Percentiles rank a stretch among this genome's conserved stretches.
Conservation (phyloP, 257 asterid genomes). For the Solanum etuberosum region DNA sequence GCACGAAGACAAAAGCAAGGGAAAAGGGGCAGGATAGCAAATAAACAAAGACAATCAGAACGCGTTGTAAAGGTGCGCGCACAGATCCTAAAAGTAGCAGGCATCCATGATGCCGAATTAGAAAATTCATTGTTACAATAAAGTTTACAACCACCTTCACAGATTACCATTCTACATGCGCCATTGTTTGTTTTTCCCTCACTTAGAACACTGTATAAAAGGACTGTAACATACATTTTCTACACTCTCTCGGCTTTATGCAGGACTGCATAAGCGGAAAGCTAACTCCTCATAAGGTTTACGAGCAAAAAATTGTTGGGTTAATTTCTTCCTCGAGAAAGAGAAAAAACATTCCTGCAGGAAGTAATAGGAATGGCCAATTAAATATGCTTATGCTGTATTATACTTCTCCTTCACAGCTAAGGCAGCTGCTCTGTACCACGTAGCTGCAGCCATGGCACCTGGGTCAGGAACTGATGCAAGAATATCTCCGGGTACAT, state of each 20-base stretch:
- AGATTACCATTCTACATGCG: not conserved
- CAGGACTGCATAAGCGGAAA: conserved; percentile 28
- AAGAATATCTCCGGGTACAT: conserved; percentile 64
- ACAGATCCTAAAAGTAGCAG: not conserved
- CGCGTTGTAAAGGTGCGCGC: not conserved
- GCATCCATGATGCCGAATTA: not conserved
- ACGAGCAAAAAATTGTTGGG: not conserved
- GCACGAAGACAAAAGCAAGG: not conserved
- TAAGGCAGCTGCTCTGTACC: conserved; percentile 78
- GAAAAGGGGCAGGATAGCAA: not conserved
- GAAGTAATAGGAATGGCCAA: not conserved
- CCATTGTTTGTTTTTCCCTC: not conserved
- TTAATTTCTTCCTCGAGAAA: not conserved
- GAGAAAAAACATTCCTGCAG: conserved; percentile 11
- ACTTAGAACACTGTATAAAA: not conserved
- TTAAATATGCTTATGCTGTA: conserved; percentile 12
- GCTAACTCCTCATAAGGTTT: not conserved
- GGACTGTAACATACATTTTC: conserved; percentile 1
- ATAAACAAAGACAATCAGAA: not conserved
- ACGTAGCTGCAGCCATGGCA: conserved; percentile 88
- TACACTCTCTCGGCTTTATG: conserved; percentile 6
- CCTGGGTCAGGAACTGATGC: conserved; percentile 91
- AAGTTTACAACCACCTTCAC: not conserved
- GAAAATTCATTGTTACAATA: not conserved
- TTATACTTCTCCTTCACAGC: conserved; percentile 40